Evolutionary conservation across 345 rosid species (phyloP), one percentile per base, ranked within the genome.

Genomic region (Toxicodendron radicans): DNA sequence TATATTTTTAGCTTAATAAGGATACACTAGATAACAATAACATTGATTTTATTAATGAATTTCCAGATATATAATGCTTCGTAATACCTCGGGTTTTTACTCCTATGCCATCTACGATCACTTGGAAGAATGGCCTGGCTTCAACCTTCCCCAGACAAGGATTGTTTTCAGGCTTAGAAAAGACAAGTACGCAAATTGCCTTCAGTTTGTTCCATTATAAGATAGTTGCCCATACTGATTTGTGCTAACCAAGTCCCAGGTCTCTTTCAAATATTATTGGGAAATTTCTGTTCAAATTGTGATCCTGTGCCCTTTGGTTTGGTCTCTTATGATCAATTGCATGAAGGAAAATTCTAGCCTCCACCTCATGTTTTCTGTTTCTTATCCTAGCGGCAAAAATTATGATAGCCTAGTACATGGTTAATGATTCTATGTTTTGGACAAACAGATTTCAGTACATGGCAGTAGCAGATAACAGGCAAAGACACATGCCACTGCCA

Each of bases 101-200:
- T 79, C 93, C 23, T 91, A 93, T 41, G 91, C 91, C 63, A 88
- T 93, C 61, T 93, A 82, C 27, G 93, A 93, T 71, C 93, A 93
- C 82, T 58, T 86, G 30, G 69, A 70, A 35, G 93, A 93, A 53
- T 93, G 95, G 94, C 92, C 97, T 10, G 87, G 85, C 53, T 90
- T 93, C 79, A 90, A 90, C 81, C 85, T 93, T 58, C 92, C 95
- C 18, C 92, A 91, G 74, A 88, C 92, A 76, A 88, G 98, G 75
- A 86, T 93, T 41, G 95, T 86, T 4, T 93, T 87, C 88, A 85
- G 85, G 84, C 94, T 94, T 41, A 79, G 92, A 73, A 89, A 94
- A 81, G 92, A 93, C 90, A 90, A 83, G 97, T 90, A 83, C 60
- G 46, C 10, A 24, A 32, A 23, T 48, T 62, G 4, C 6, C 5